Evolutionary conservation across 352 stramenopile genomes (phyloP).

Genomic region (Globisporangium cederbergense): DNA sequence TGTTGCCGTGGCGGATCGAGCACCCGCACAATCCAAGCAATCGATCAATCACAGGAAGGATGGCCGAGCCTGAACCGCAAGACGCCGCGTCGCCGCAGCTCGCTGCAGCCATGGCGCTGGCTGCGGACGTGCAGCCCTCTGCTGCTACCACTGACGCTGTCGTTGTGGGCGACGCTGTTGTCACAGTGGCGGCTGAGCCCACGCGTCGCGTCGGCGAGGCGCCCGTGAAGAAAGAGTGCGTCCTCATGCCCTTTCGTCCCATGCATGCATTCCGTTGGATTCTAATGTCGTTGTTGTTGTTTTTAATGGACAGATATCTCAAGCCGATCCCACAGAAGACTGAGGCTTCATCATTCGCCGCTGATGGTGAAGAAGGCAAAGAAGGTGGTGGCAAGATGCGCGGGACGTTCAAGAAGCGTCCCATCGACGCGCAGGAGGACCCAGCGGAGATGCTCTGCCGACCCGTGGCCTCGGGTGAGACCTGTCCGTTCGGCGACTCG

Average conservation of each 20-base stretch:
- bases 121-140: no score
- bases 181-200: not conserved
- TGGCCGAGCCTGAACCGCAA: constrained; percentile 2
- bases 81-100: not conserved
- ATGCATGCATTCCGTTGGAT: not conserved
- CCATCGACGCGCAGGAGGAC: constrained; percentile 57
- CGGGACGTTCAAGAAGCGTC: constrained; percentile 87
- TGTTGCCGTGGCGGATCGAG: constrained; percentile 1
- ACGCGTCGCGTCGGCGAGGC: constrained; percentile 26
- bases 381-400: constrained; percentile 20
- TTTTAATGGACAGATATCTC: constrained; percentile 43
- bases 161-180: no score
- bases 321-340: constrained; percentile 40
- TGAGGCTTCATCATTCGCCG: not conserved
- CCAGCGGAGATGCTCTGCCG: constrained; percentile 67
- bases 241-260: constrained; percentile 9
- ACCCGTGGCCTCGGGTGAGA: constrained; percentile 51
- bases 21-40: not conserved
- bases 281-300: not conserved
- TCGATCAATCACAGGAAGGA: not conserved
- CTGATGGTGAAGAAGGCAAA: constrained; percentile 22
- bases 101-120: not conserved
- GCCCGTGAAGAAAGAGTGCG: constrained; percentile 46
- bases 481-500: constrained; percentile 64
- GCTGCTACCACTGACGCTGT: not conserved